Conservation (phyloP, 306 rosid species). For the Quercus engelmannii region DNA sequence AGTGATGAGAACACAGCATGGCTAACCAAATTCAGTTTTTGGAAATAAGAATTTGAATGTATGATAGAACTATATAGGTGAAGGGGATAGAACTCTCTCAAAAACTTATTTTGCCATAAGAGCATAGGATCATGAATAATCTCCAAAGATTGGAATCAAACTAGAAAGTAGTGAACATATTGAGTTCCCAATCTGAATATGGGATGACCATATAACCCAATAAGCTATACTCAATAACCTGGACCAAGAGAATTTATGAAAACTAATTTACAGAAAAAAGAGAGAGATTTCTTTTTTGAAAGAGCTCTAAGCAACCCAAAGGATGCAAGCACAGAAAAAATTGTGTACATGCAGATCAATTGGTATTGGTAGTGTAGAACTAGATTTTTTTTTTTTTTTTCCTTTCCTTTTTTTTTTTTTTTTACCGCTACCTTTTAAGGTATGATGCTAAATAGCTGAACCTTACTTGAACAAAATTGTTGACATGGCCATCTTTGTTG, state of each 20-base stretch:
- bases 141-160: neutral
- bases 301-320: neutral
- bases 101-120: neutral
- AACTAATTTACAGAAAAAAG: neutral
- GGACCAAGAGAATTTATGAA: too few relatives aligned
- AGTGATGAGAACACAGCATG: too few relatives aligned
- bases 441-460: constrained; percentile 6
- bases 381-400: neutral
- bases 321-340: constrained; percentile 6
- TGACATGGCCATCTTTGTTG: constrained; percentile 86
- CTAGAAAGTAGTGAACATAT: neutral
- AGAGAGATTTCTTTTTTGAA: neutral
- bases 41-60: too few relatives aligned
- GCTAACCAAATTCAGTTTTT: too few relatives aligned
- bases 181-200: too few relatives aligned
- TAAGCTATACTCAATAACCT: neutral
- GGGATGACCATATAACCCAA: neutral
- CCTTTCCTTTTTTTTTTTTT: neutral
- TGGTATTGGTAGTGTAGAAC: neutral
- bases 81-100: too few relatives aligned
- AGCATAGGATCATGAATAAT: too few relatives aligned
- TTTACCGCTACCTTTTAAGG: too few relatives aligned
- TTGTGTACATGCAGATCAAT: neutral
- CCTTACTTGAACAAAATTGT: constrained; percentile 72
- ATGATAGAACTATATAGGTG: too few relatives aligned